A percentile compares a stretch with the other conserved stretches of the same genome.
These are phyloP conservation scores for Xerocomellus chrysenteron DNA, from an alignment of 768 basidiomycete species.

Conservation along the genomic window DNA sequence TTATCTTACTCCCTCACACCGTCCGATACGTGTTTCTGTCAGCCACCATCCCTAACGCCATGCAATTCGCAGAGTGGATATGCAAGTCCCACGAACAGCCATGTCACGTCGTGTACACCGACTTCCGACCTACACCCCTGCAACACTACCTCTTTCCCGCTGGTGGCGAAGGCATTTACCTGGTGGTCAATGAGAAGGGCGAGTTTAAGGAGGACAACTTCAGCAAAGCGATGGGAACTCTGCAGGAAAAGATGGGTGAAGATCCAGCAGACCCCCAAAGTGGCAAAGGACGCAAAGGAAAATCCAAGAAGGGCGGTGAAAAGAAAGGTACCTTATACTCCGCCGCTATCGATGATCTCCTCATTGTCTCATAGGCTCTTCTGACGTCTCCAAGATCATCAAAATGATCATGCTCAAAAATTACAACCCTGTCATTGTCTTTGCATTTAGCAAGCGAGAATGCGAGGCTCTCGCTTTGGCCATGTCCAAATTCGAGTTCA, in stretches of 20 bases:
- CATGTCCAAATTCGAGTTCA: constrained; percentile 96
- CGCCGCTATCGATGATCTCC: neutral
- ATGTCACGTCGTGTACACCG: constrained; percentile 98
- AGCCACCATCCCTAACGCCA: constrained; percentile 98
- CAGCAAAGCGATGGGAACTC: constrained; percentile 93
- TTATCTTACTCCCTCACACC: constrained; percentile 92
- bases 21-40: constrained; percentile 99
- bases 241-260: constrained; percentile 82
- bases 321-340: constrained; percentile 67
- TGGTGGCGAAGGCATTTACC: constrained; percentile 94
- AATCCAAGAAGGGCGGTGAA: constrained; percentile 88
- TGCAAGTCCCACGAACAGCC: constrained; percentile 96
- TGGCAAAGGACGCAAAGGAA: constrained; percentile 89
- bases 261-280: constrained; percentile 86
- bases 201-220: constrained; percentile 98
- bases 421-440: constrained; percentile 97
- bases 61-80: constrained; percentile 99
- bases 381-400: constrained; percentile 96
- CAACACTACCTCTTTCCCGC: constrained; percentile 98
- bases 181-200: constrained; percentile 98
- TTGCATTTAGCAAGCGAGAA: constrained; percentile 97
- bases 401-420: constrained; percentile 98
- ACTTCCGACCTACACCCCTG: constrained; percentile 96
- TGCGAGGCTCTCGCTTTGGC: constrained; percentile 91
- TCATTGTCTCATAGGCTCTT: constrained; percentile 55